Conservation (phyloP, 805 yeast genomes). For the Candida corydali region DNA sequence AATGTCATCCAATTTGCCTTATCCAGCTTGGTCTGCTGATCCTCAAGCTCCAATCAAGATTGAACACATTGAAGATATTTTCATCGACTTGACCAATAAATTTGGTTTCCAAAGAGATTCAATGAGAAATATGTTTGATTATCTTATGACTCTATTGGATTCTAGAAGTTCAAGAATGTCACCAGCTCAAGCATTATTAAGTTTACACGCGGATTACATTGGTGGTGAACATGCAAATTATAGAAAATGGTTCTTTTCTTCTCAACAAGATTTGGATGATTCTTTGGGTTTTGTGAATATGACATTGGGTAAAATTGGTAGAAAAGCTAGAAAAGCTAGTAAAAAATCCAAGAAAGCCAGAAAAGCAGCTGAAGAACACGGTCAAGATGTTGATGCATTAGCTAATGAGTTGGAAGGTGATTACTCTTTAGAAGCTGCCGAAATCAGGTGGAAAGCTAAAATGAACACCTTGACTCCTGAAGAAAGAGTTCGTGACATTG, state of each 20-base stretch:
- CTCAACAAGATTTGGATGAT: conserved; percentile 83
- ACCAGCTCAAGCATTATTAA: conserved; percentile 79
- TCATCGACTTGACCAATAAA: conserved; percentile 76
- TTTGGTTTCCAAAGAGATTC: conserved; percentile 92
- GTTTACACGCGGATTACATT: conserved; percentile 81
- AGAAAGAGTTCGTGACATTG: conserved; percentile 75
- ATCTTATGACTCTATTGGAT: conserved; percentile 79
- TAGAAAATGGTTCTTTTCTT: conserved; percentile 86
- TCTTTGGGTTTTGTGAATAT: conserved; percentile 79
- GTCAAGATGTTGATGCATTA: conserved; percentile 55
- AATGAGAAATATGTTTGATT: conserved; percentile 87
- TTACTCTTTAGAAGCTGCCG: conserved; percentile 77
- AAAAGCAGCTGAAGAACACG: conserved; percentile 62
- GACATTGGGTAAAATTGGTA: conserved; percentile 70
- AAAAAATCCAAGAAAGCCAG: conserved; percentile 77
- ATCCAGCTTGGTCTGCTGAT: conserved; percentile 99
- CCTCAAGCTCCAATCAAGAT: conserved; percentile 79
- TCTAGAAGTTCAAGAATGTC: conserved; percentile 86
- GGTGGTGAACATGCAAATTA: conserved; percentile 86
- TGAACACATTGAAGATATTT: conserved; percentile 83
- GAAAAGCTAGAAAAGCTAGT: conserved; percentile 76
- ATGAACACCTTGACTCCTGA: conserved; percentile 71
- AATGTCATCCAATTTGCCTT: conserved; percentile 84
- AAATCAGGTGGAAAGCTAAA: conserved; percentile 81
- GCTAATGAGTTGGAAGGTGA: conserved; percentile 77